These are phyloP conservation scores for Vicia villosa DNA, from an alignment of 306 rosid genomes.

Conservation along the genomic window DNA sequence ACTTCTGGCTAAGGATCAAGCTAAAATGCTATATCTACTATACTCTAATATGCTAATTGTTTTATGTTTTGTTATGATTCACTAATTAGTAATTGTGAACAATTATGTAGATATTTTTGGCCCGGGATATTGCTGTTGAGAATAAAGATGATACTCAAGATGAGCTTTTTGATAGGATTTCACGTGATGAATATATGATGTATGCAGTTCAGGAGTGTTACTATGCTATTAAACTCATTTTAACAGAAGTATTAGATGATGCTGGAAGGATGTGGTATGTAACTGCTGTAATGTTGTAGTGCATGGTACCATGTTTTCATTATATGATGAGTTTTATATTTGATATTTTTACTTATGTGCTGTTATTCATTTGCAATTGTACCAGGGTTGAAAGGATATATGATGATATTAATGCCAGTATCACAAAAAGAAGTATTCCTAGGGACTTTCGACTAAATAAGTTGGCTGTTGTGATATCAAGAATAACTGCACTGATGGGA, in stretches of 20 bases:
- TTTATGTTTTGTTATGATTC: constrained; percentile 9
- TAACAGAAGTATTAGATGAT: constrained; percentile 71
- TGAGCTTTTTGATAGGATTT: constrained; percentile 85
- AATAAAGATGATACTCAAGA: constrained; percentile 71
- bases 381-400: constrained; percentile 82
- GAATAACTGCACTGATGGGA: constrained; percentile 89
- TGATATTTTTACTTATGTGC: constrained; percentile 10
- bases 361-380: constrained; percentile 37
- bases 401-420: constrained; percentile 60
- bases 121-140: constrained; percentile 86
- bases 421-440: constrained; percentile 43
- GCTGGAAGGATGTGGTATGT: constrained; percentile 86
- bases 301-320: not conserved
- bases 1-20: not conserved
- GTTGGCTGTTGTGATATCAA: constrained; percentile 83
- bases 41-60: not conserved
- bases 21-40: not conserved
- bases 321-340: constrained; percentile 13
- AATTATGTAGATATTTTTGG: constrained; percentile 70
- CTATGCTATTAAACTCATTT: constrained; percentile 58
- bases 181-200: constrained; percentile 87
- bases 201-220: constrained; percentile 97
- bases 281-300: constrained; percentile 9
- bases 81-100: constrained; percentile 23
- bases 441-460: constrained; percentile 55